phyloP scores from a whole-genome alignment of 768 basidiomycete species.

The Leucosporidium creatinivorum region DNA sequence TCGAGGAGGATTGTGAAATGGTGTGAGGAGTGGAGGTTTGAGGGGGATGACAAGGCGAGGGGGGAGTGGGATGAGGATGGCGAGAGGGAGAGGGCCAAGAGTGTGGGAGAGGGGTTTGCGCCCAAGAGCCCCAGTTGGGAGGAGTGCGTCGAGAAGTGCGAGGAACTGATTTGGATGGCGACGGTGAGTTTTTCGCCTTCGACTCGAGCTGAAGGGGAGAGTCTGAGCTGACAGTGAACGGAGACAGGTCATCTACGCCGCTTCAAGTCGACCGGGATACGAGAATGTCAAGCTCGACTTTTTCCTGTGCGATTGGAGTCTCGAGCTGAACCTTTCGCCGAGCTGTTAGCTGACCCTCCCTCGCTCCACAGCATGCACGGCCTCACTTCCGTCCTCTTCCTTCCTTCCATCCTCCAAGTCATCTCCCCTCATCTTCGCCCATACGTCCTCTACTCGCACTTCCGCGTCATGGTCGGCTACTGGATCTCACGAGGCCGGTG shows the following conservation, averaged over 20 bases:
- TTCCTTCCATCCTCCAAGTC: slow-evolving; percentile 33
- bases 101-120: neutral
- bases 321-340: too few species aligned
- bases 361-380: slow-evolving; percentile 32
- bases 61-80: slow-evolving; percentile 10
- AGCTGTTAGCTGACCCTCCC: neutral
- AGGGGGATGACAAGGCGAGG: neutral
- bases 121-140: slow-evolving; percentile 24
- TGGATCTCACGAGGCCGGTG: slow-evolving; percentile 36
- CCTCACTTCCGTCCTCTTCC: slow-evolving; percentile 36
- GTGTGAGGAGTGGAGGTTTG: slow-evolving; percentile 9
- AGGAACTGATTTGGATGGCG: slow-evolving; percentile 37
- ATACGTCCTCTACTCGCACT: slow-evolving; percentile 34
- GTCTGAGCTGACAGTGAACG: too few species aligned
- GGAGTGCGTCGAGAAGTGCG: slow-evolving; percentile 36
- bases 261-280: slow-evolving; percentile 33
- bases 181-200: slow-evolving; percentile 18
- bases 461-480: slow-evolving; percentile 33
- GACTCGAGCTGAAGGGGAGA: too few species aligned
- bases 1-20: slow-evolving; percentile 17
- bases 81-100: neutral
- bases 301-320: slow-evolving; percentile 23
- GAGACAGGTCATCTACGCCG: slow-evolving; percentile 27
- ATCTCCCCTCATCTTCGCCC: slow-evolving; percentile 35
- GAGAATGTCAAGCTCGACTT: slow-evolving; percentile 35